A percentile compares a stretch with the other conserved stretches of the same genome.
These are phyloP conservation scores for Crithidia acanthocephali DNA, from an alignment of 208 protist genomes.

Conservation along the genomic window DNA sequence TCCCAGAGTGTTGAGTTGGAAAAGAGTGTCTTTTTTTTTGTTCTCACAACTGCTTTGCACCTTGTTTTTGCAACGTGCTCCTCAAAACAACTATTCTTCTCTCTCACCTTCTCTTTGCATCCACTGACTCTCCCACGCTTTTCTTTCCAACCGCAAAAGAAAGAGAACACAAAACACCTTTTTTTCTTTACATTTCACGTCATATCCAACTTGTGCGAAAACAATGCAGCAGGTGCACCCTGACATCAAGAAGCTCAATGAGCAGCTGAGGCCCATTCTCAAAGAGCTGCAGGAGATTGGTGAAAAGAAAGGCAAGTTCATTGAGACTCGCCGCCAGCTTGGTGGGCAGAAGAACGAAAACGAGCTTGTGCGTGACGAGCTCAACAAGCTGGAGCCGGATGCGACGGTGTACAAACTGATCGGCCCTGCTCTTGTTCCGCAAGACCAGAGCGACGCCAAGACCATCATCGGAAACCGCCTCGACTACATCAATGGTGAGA, in stretches of 20 bases:
- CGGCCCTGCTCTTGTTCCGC: slow-evolving; percentile 93
- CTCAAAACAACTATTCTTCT: no score
- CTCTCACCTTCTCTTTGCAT: not conserved
- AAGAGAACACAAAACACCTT: not conserved
- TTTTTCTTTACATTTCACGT: not conserved
- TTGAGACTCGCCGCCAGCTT: slow-evolving; percentile 87
- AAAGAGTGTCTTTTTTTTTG: not conserved
- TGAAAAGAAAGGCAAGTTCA: slow-evolving; percentile 86
- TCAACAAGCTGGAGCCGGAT: slow-evolving; percentile 91
- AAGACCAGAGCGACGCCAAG: slow-evolving; percentile 93
- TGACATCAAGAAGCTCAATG: slow-evolving; percentile 82
- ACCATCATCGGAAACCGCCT: slow-evolving; percentile 91
- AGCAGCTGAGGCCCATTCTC: slow-evolving; percentile 70
- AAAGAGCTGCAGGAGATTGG: slow-evolving; percentile 86
- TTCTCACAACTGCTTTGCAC: no score
- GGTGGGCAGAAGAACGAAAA: slow-evolving; percentile 95
- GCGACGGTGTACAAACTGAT: slow-evolving; percentile 96
- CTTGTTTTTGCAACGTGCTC: no score
- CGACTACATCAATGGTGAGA: slow-evolving; percentile 93
- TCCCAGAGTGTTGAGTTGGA: no score
- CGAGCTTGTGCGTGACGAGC: slow-evolving; percentile 93
- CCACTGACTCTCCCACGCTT: not conserved
- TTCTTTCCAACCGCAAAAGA: not conserved
- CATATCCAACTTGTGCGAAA: not conserved
- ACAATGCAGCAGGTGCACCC: slow-evolving; percentile 81